These are phyloP conservation scores for Coriolopsis trogii DNA, from an alignment of 1,284 basidiomycete species.

Conservation along the genomic window DNA sequence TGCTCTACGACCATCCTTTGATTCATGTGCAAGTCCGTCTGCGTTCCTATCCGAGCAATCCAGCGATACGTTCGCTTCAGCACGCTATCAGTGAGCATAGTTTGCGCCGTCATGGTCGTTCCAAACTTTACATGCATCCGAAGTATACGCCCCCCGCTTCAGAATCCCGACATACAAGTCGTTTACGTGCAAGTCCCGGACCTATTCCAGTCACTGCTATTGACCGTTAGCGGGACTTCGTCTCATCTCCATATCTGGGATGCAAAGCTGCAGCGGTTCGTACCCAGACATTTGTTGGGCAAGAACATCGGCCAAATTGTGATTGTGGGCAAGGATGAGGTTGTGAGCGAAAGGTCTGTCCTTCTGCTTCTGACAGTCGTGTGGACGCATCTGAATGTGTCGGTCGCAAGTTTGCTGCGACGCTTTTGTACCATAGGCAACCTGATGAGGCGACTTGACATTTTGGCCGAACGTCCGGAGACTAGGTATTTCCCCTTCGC, in stretches of 20 bases:
- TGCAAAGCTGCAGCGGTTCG: conserved; percentile 49
- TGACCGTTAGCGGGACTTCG: conserved; percentile 63
- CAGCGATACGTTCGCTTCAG: conserved; percentile 48
- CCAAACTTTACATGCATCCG: background rate
- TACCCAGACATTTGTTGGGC: conserved; percentile 37
- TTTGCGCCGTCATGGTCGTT: background rate
- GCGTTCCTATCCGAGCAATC: conserved; percentile 71
- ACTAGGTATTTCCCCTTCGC: conserved; percentile 40
- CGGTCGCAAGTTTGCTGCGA: conserved; percentile 52
- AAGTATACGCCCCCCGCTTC: conserved; percentile 46
- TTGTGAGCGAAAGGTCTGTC: conserved; percentile 56
- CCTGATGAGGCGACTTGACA: conserved; percentile 64
- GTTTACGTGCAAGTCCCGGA: conserved; percentile 49
- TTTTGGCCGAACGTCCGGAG: conserved; percentile 45
- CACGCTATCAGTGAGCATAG: conserved; percentile 55
- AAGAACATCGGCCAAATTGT: conserved; percentile 39
- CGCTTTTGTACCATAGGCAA: conserved; percentile 68
- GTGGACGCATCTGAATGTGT: background rate
- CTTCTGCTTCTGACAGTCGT: background rate
- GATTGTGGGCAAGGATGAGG: conserved; percentile 56
- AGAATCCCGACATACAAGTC: conserved; percentile 39
- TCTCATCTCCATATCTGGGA: conserved; percentile 70
- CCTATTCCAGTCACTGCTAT: conserved; percentile 53
- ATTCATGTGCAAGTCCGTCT: conserved; percentile 37
- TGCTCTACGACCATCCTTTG: conserved; percentile 43